A percentile compares a stretch with the other conserved stretches of the same genome.
phyloP scores from a whole-genome alignment of 1,139 yeast species.

The Pichia sp. region DNA sequence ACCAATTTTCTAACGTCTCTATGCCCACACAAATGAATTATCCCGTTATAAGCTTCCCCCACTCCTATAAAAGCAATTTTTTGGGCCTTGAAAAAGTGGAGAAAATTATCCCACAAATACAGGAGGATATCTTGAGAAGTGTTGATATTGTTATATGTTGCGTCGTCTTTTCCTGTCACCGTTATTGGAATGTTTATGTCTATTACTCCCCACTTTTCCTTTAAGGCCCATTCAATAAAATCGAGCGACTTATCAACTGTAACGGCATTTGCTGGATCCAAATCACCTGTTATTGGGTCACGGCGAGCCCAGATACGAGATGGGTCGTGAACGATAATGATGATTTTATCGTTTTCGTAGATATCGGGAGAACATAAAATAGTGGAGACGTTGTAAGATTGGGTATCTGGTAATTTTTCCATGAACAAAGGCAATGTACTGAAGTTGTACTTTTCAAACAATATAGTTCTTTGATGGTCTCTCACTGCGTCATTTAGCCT shows the following conservation, averaged over 20 bases:
- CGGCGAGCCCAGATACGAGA: slow-evolving; percentile 90
- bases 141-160: slow-evolving; percentile 53
- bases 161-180: slow-evolving; percentile 37
- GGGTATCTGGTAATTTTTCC: slow-evolving; percentile 42
- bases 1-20: slow-evolving; percentile 64
- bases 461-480: slow-evolving; percentile 56
- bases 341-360: slow-evolving; percentile 56
- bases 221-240: slow-evolving; percentile 54
- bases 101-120: slow-evolving; percentile 87
- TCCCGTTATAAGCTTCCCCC: slow-evolving; percentile 85
- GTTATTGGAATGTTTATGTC: slow-evolving; percentile 73
- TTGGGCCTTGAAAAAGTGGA: slow-evolving; percentile 66
- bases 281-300: slow-evolving; percentile 74
- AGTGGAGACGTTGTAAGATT: slow-evolving; percentile 55
- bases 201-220: slow-evolving; percentile 67
- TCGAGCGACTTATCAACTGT: slow-evolving; percentile 60
- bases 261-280: slow-evolving; percentile 67
- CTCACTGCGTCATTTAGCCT: slow-evolving; percentile 71
- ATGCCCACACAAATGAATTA: slow-evolving; percentile 85
- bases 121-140: slow-evolving; percentile 74
- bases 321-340: slow-evolving; percentile 82
- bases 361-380: slow-evolving; percentile 75
- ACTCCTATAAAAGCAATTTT: slow-evolving; percentile 80
- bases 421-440: slow-evolving; percentile 66
- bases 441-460: slow-evolving; percentile 55